Evolutionary conservation across 495 filamentous ascomycete species (phyloP).

Genomic region (Amniculicola lignicola): DNA sequence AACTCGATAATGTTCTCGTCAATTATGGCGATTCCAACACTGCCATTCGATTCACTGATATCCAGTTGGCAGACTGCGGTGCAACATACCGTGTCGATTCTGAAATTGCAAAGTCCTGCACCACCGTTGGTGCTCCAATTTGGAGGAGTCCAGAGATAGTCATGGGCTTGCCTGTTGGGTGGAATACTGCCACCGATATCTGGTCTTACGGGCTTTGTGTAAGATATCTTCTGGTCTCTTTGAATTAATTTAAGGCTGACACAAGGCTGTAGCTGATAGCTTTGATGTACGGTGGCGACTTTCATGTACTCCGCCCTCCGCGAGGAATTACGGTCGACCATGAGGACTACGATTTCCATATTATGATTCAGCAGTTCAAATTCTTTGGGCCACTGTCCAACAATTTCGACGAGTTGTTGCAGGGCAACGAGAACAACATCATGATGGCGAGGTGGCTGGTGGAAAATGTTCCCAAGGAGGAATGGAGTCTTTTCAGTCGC

Average conservation of each 20-base stretch:
- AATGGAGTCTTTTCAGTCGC: conserved; percentile 27
- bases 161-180: conserved; percentile 40
- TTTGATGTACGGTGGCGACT: conserved; percentile 44
- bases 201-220: conserved; percentile 47
- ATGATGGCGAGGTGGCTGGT: conserved; percentile 2
- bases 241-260: not conserved
- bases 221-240: conserved; percentile 18
- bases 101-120: conserved; percentile 40
- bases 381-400: conserved; percentile 48
- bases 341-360: conserved; percentile 45
- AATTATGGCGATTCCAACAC: conserved; percentile 40
- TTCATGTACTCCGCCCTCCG: conserved; percentile 48
- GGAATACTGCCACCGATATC: conserved; percentile 46
- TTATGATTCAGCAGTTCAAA: conserved; percentile 43
- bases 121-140: conserved; percentile 42
- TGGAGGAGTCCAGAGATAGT: conserved; percentile 46
- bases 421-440: conserved; percentile 4
- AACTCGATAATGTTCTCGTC: conserved; percentile 46
- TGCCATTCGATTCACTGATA: conserved; percentile 40
- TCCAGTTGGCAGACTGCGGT: conserved; percentile 45
- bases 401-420: conserved; percentile 42
- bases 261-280: conserved; percentile 42
- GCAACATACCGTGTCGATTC: conserved; percentile 42
- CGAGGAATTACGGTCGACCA: conserved; percentile 41
- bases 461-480: conserved; percentile 23